Conservation (phyloP, 305 asterid genomes). For the Solanum aculeatissimum region DNA sequence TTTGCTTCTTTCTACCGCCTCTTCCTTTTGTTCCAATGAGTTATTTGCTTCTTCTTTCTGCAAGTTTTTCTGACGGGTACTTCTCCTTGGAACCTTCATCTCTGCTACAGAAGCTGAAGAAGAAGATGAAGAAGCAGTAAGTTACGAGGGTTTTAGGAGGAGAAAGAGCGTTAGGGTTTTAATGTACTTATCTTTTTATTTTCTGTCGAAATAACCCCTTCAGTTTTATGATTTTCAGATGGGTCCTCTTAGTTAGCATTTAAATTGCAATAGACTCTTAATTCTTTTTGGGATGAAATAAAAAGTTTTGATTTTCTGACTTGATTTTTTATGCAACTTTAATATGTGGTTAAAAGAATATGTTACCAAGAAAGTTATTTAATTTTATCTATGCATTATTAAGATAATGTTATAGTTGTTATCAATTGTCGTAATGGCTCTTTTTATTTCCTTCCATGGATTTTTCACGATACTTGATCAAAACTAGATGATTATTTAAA, state of each 20-base stretch:
- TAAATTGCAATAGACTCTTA: not conserved
- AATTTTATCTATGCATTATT: too few species aligned
- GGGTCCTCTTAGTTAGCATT: not conserved
- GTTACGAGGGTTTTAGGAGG: not conserved
- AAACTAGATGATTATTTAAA: not conserved
- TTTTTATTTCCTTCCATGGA: too few species aligned
- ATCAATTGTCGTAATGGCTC: not conserved
- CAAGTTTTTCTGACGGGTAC: not conserved
- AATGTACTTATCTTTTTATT: not conserved
- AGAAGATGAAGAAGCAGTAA: not conserved
- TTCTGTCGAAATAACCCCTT: not conserved
- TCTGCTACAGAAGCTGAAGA: not conserved
- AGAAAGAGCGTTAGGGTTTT: not conserved
- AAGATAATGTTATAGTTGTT: not conserved
- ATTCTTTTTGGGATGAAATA: not conserved
- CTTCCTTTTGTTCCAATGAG: conserved; percentile 9
- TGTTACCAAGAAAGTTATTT: too few species aligned
- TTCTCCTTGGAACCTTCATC: conserved; percentile 1
- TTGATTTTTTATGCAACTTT: too few species aligned
- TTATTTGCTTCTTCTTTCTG: not conserved
- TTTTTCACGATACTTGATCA: too few species aligned
- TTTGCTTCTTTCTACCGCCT: conserved; percentile 9
- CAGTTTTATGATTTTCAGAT: not conserved
- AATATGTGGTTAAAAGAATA: too few species aligned
- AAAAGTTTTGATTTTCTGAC: too few species aligned